Evolutionary conservation across 148 eudicot species (phyloP), one percentile per base, ranked within the genome.

Genomic region (Linanthus parryae): DNA sequence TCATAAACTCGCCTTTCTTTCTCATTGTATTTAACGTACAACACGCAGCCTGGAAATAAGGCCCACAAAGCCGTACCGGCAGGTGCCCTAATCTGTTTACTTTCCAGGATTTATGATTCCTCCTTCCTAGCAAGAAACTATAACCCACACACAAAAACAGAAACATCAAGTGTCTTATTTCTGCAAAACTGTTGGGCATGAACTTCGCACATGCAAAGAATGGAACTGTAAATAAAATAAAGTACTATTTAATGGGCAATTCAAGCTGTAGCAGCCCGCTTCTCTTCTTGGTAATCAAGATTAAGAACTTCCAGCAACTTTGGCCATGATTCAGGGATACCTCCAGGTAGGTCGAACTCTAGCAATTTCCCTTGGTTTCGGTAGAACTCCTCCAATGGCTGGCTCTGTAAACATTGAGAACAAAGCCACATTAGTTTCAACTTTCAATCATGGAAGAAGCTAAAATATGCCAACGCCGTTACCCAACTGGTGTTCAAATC

Each of bases 241-340:
- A n/a, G n/a, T n/a, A n/a, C n/a, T n/a, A n/a, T n/a, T n/a, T n/a
- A 17, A 4, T 30, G 10, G 29, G 7, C 3, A 19, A 35, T 30
- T 61, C 53, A 80, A 17, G 88, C 91, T 26, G 85, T 69, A 15
- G 84, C 87, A 30, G 95, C 75, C 59, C 65, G 69, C 80, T 84
- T 84, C 57, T 87, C 90, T 52, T 88, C 96, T 0, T 72, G 74
- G 26, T 88, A 91, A 33, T 88, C 85, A n/a, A 92, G 96, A 48
- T 80, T 78, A 35, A 92, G 91, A 33, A 69, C 99, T 65, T 92
- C 85, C 56, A 92, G 73, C 70, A 92, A 67, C 62, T 80, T 92
- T 1, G 99, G 96, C 99, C 88, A 92, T 2, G 99, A 79, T 71
- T 92, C 96, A 0, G 91, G 95, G 73, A 92, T 88, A 30, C 99